Conservation (phyloP, 306 rosid species). For the Begonia fuchsioides region DNA sequence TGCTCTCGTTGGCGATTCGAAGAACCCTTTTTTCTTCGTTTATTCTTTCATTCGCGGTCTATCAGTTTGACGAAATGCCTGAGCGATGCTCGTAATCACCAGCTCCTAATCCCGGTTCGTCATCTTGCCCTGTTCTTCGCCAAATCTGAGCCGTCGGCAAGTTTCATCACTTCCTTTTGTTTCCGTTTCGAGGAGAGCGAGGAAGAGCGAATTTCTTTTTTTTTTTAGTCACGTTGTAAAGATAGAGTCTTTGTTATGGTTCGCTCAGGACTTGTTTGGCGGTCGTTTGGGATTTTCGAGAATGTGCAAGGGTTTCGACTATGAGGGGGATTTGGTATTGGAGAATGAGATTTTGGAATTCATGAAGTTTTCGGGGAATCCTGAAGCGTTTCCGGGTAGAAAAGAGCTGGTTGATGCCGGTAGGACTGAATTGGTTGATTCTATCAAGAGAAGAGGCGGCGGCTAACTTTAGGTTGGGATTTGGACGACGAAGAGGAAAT, state of each 20-base stretch:
- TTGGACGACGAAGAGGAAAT: slow-evolving; percentile 21
- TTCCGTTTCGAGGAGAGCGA: slow-evolving; percentile 5
- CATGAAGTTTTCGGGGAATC: slow-evolving; percentile 53
- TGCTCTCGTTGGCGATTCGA: neutral
- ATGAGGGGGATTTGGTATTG: slow-evolving; percentile 36
- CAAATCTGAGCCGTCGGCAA: slow-evolving; percentile 4
- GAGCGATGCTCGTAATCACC: slow-evolving; percentile 52
- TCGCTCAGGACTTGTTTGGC: slow-evolving; percentile 1
- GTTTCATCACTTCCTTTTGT: slow-evolving; percentile 12
- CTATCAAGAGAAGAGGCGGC: slow-evolving; percentile 51
- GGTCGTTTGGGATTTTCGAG: slow-evolving; percentile 30
- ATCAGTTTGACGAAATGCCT: slow-evolving; percentile 69
- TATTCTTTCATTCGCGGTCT: neutral
- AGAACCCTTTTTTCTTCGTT: neutral
- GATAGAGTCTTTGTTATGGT: slow-evolving; percentile 7
- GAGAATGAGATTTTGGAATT: slow-evolving; percentile 75
- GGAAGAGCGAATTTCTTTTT: slow-evolving; percentile 1
- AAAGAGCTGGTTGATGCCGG: slow-evolving; percentile 62
- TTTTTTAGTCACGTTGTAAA: slow-evolving; percentile 6
- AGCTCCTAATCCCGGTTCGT: slow-evolving; percentile 5
- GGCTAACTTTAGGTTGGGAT: slow-evolving; percentile 90
- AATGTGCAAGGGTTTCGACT: slow-evolving; percentile 33
- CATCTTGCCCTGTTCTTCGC: slow-evolving; percentile 8
- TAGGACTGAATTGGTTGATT: slow-evolving; percentile 64
- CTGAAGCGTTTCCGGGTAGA: slow-evolving; percentile 52